A percentile compares a stretch with the other conserved stretches of the same genome.
phyloP scores from a whole-genome alignment of 2,329 filamentous ascomycete genomes.

The Davidsoniella neocaledoniae region DNA sequence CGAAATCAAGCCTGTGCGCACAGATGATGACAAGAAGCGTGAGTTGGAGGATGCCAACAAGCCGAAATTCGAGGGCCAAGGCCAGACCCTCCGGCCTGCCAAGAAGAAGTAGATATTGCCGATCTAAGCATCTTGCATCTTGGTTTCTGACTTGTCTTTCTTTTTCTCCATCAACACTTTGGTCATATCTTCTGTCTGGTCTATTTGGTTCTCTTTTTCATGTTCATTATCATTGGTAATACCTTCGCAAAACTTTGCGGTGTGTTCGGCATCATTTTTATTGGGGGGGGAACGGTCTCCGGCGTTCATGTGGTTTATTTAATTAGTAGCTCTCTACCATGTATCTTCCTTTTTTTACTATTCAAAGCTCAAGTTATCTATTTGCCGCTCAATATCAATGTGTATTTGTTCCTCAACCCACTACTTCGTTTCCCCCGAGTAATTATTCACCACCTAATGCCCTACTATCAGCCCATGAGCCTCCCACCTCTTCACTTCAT shows the following conservation, averaged over 20 bases:
- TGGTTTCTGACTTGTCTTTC: not conserved
- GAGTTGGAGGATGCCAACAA: conserved; percentile 46
- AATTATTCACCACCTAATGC: no score
- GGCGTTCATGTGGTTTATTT: not conserved
- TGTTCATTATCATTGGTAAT: not conserved
- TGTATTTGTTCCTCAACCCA: no score
- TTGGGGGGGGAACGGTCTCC: not conserved
- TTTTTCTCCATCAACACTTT: no score
- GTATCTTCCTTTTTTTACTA: no score
- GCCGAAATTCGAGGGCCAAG: conserved; percentile 69
- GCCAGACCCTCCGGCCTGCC: conserved; percentile 57
- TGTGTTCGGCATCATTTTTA: not conserved
- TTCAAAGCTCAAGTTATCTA: no score
- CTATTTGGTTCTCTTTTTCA: not conserved
- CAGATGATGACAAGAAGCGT: conserved; percentile 52
- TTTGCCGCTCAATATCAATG: no score
- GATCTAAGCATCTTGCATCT: not conserved
- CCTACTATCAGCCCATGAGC: no score
- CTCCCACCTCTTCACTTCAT: no score
- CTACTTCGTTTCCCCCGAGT: no score
- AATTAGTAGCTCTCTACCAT: no score
- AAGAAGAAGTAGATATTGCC: conserved; percentile 48
- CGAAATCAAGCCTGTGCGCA: conserved; percentile 75
- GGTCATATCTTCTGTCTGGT: not conserved
- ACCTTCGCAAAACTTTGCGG: not conserved